phyloP scores from a whole-genome alignment of 2,329 filamentous ascomycete genomes.

The Teratosphaeriaceae sp. region DNA sequence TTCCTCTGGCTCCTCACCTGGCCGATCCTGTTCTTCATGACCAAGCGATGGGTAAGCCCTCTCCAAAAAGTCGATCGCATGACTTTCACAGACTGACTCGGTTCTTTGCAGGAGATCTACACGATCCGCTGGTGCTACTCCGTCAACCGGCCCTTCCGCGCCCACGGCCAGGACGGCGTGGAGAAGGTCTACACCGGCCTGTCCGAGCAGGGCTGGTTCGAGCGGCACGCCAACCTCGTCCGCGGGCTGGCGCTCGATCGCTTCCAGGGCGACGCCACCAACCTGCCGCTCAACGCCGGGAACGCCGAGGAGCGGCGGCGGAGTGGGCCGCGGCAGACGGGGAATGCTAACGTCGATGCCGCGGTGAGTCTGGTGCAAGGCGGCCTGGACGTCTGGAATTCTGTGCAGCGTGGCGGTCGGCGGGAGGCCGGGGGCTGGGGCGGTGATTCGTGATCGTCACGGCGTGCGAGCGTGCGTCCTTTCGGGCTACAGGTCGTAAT shows the following conservation, averaged over 20 bases:
- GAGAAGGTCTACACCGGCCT: slow-evolving; percentile 47
- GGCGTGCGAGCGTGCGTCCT: too few relatives aligned
- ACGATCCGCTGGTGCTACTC: slow-evolving; percentile 60
- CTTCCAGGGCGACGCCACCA: slow-evolving; percentile 39
- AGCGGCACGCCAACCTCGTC: slow-evolving; percentile 56
- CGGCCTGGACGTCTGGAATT: slow-evolving; percentile 20
- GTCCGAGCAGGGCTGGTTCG: slow-evolving; percentile 52
- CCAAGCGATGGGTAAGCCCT: slow-evolving; percentile 61
- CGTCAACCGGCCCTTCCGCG: too few relatives aligned
- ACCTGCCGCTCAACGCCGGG: slow-evolving; percentile 37
- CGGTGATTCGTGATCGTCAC: slow-evolving; percentile 13
- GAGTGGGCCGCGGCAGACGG: slow-evolving; percentile 12
- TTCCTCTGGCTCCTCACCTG: slow-evolving; percentile 64
- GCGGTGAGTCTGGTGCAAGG: slow-evolving; percentile 20
- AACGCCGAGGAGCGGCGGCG: slow-evolving; percentile 28
- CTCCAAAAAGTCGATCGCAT: too few relatives aligned
- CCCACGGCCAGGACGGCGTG: slow-evolving; percentile 18
- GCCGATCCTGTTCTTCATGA: slow-evolving; percentile 63
- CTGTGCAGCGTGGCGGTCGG: slow-evolving; percentile 11
- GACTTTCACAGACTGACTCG: too few relatives aligned
- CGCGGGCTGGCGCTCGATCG: slow-evolving; percentile 53
- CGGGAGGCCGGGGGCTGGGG: slow-evolving; percentile 14
- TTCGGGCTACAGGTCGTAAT: too few relatives aligned
- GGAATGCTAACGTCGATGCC: slow-evolving; percentile 18
- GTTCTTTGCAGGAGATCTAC: too few relatives aligned